Base-by-base conservation (phyloP, 2,329 filamentous ascomycete species). In the Paecilomyces sp. region DNA sequence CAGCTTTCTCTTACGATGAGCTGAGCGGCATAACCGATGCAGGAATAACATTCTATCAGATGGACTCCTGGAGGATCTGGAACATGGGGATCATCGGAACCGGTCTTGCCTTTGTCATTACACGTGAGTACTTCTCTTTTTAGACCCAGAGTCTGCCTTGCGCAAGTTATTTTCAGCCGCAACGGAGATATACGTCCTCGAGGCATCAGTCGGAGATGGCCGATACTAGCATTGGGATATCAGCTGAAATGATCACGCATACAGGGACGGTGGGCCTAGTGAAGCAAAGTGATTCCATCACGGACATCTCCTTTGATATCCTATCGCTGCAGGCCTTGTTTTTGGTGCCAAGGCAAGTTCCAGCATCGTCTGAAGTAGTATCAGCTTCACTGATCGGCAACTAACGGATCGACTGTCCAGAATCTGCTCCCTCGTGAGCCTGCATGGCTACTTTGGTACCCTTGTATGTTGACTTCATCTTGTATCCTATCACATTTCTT, bases 281-380 rank as follows among this genome's bases (percentile, higher is more conserved):
- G 24, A 83, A 83, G 57, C 73, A 83, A 24, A 85, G 87, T 63
- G 74, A 79, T 9, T 74, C 80, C 15, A 83, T 91, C n/a, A 88
- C 88, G 54, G 88, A 94, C 61, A 80, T 88, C 2, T 88, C 91
- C 0, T 97, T 96, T 72, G 91, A 97, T 69, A 87, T 97, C n/a
- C 79, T 97, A 24, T 88, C 91, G 0, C 80, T 97, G 13, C 91
- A 96, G 73, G 92, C 91, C 0, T 81, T 97, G 9, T 93, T 97
- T 72, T 87, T 97, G 74, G 89, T 96, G 22, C 92, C 92, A 51
- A 80, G 85, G 79, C 81, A 67, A 65, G 72, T 59, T 25, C 36
- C 57, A 33, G 50, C 51, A 28, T 57, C 54, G 56, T 33, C 56
- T 54, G 51, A 59, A 34, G 30, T 55, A 51, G 30, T 33, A 36